Percentiles rank a stretch among this genome's conserved stretches.
Conservation (phyloP, 2,329 filamentous ascomycete species). For the Rasamsonia emersonii region DNA sequence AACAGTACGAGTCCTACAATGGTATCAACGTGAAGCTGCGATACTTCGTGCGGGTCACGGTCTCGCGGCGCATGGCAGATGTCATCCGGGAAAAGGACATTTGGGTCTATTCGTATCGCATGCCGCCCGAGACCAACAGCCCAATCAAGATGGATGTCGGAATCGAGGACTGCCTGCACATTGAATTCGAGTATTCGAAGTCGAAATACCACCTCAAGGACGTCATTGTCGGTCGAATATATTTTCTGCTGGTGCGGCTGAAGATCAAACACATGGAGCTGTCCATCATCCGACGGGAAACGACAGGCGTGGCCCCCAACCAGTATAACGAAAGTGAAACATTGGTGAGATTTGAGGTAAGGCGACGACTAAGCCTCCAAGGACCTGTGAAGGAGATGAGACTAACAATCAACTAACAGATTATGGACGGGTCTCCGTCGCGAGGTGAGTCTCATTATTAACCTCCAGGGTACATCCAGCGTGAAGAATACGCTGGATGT, state of each 20-base stretch:
- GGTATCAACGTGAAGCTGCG: constrained; percentile 99
- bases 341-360: constrained; percentile 85
- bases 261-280: constrained; percentile 99
- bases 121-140: constrained; percentile 95
- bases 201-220: constrained; percentile 99
- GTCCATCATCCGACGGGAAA: constrained; percentile 93
- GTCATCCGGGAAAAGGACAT: constrained; percentile 98
- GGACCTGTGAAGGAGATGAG: no score
- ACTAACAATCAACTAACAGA: constrained; percentile 54
- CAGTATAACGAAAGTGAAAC: constrained; percentile 99
- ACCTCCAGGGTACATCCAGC: not conserved
- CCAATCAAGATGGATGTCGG: constrained; percentile 99
- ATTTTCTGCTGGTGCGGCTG: constrained; percentile 89
- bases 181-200: constrained; percentile 99
- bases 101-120: constrained; percentile 98
- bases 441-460: constrained; percentile 49
- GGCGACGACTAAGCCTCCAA: constrained; percentile 12
- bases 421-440: constrained; percentile 99
- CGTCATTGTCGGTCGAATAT: constrained; percentile 96
- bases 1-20: constrained; percentile 99
- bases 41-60: constrained; percentile 95
- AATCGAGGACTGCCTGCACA: constrained; percentile 97
- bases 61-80: constrained; percentile 93
- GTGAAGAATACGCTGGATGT: not conserved
- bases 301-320: constrained; percentile 90